phyloP scores from a whole-genome alignment of 1,284 basidiomycete genomes.

The Ceratobasidium sp. region DNA sequence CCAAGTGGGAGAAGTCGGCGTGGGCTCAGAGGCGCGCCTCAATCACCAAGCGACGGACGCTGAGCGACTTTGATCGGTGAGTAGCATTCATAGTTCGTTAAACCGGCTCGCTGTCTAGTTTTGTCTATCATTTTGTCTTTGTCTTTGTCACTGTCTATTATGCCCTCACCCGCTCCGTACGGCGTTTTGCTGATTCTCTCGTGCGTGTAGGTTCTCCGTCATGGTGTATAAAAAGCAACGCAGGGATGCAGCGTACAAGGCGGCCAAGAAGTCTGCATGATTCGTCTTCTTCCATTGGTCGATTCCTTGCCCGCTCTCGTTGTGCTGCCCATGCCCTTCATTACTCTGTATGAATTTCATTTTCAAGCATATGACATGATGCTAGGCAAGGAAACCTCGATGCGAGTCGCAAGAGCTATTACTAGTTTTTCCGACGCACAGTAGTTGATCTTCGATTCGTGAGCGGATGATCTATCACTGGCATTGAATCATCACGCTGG shows the following conservation, averaged over 20 bases:
- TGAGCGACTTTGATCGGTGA: constrained; percentile 89
- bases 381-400: background rate
- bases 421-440: no score
- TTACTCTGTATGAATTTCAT: constrained; percentile 29
- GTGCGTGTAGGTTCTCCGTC: constrained; percentile 59
- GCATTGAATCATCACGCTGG: no score
- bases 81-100: background rate
- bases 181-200: background rate
- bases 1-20: constrained; percentile 79
- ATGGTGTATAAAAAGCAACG: constrained; percentile 80
- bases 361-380: constrained; percentile 7
- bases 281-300: background rate
- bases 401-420: background rate
- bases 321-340: constrained; percentile 9
- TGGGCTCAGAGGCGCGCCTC: constrained; percentile 93
- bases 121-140: background rate
- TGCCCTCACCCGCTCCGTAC: background rate
- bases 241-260: constrained; percentile 73
- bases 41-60: constrained; percentile 74
- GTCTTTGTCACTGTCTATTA: background rate
- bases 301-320: background rate
- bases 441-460: no score
- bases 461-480: no score
- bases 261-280: constrained; percentile 54
- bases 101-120: background rate